Base-by-base conservation (phyloP, 768 basidiomycete genomes). In the Rhizopogon vinicolor region DNA sequence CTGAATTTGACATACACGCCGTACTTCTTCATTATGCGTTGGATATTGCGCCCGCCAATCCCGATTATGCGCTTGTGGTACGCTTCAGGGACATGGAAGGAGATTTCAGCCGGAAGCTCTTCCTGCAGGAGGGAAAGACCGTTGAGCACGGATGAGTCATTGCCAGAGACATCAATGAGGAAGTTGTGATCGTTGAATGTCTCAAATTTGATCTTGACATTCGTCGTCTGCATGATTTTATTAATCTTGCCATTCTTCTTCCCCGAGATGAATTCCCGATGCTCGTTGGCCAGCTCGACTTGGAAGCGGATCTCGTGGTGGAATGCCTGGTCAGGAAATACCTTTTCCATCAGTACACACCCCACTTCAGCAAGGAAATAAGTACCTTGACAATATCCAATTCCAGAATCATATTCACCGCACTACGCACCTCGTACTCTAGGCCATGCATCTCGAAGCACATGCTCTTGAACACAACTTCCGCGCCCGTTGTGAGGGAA, bases 181-280 rank as follows among this genome's bases (percentile, higher is more conserved):
- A 95, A 94, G 70, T 95, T 93, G 70, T 93, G 85, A 67, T 96
- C 93, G 68, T 94, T 97, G 76, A 96, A 91, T 6, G 95, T 96
- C 77, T 98, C 96, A 59, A 98, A 98, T 73, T 97, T 97, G 79
- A 99, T 97, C 76, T 97, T 96, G 68, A 95, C 94, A 62, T 90
- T 91, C 31, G 95, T 90, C 12, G 86, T 88, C 72, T 98, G 94
- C 93, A 98, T 98, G 69, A 98, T 97, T 77, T 98, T 98, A 78
- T 98, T 98, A 72, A 98, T 93, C 75, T 99, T 99, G 55, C 96
- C 96, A 65, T 98, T 98, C 80, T 98, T 98, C 79, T 99, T 99
- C 43, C 96, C 96, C 54, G 90, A 91, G 71, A 99, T 97, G 74
- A 98, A 99, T 63, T 99, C 96, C 56, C 95, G 86, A 62, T 98